Evolutionary conservation across 768 basidiomycete genomes (phyloP).

Genomic region (Agaricus sinodeliciosus): DNA sequence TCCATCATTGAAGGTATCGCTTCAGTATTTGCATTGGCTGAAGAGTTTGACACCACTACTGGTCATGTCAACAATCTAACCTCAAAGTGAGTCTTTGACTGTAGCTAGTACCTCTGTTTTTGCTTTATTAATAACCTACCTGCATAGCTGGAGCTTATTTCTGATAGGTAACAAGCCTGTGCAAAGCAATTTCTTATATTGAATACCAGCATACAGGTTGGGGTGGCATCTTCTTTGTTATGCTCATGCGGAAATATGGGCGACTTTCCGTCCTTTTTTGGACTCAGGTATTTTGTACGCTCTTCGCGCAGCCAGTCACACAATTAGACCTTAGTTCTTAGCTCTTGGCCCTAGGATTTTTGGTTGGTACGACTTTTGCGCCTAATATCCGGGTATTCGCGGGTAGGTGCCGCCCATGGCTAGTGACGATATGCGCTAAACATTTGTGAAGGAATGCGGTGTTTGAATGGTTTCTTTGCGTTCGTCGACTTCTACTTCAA

Average conservation of each 20-base stretch:
- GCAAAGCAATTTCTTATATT: background rate
- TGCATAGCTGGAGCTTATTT: conserved; percentile 57
- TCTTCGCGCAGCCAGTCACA: no score
- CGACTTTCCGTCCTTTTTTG: conserved; percentile 65
- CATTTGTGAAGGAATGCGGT: conserved; percentile 41
- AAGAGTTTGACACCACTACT: conserved; percentile 47
- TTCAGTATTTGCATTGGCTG: conserved; percentile 53
- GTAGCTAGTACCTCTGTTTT: background rate
- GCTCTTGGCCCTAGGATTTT: conserved; percentile 52
- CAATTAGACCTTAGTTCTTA: conserved; percentile 13
- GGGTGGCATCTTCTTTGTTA: conserved; percentile 56
- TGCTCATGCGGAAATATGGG: conserved; percentile 56
- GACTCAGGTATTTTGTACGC: conserved; percentile 43
- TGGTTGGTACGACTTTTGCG: conserved; percentile 38
- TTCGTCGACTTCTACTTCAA: conserved; percentile 17
- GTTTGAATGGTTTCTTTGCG: conserved; percentile 52
- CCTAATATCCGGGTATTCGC: conserved; percentile 51
- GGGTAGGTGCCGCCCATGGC: conserved; percentile 23
- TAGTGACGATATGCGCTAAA: background rate
- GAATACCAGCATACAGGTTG: conserved; percentile 32
- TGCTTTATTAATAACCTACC: background rate
- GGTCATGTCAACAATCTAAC: conserved; percentile 57
- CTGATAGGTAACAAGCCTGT: conserved; percentile 35
- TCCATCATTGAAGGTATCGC: conserved; percentile 34
- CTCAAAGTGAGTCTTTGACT: conserved; percentile 34